A percentile compares a stretch with the other conserved stretches of the same genome.
Evolutionary conservation across 495 filamentous ascomycete species (phyloP).

Genomic region (Durotheca rogersii): DNA sequence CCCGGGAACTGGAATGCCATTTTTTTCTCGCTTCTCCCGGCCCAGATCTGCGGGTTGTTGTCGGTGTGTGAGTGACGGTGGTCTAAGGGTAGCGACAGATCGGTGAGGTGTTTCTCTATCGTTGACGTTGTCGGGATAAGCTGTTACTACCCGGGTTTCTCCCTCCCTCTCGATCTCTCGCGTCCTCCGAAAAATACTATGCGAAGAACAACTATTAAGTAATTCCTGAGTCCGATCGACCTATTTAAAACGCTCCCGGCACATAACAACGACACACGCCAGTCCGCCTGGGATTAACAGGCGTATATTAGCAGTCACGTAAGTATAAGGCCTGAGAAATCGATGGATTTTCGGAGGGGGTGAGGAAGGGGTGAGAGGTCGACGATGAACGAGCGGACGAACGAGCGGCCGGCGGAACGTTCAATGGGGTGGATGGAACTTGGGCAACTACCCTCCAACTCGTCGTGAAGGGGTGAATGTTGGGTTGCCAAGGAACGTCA

Average conservation of each 20-base stretch:
- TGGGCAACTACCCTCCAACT: slow-evolving; percentile 25
- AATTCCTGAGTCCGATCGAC: slow-evolving; percentile 1
- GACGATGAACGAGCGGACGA: slow-evolving; percentile 11
- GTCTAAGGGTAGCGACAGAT: too few species aligned
- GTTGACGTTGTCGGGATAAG: too few species aligned
- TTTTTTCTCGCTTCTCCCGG: background rate
- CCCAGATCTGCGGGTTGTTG: too few species aligned
- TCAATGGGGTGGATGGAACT: slow-evolving; percentile 9
- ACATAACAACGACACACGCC: background rate
- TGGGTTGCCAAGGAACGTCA: slow-evolving; percentile 26
- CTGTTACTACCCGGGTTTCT: too few species aligned
- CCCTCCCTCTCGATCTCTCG: slow-evolving; percentile 9
- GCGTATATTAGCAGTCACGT: slow-evolving; percentile 3
- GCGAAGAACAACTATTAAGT: too few species aligned
- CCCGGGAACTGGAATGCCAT: slow-evolving; percentile 26
- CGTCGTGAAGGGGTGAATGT: slow-evolving; percentile 26
- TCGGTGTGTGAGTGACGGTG: too few species aligned
- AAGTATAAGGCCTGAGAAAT: slow-evolving; percentile 2
- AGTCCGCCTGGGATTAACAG: slow-evolving; percentile 23
- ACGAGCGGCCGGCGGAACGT: slow-evolving; percentile 9
- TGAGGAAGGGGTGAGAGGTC: slow-evolving; percentile 22
- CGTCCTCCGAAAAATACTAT: slow-evolving; percentile 19
- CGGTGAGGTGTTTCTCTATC: too few species aligned
- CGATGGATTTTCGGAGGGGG: slow-evolving; percentile 17
- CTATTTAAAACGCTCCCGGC: background rate